These are phyloP conservation scores for Cicer arietinum DNA, from an alignment of 306 rosid species.

Conservation along the genomic window DNA sequence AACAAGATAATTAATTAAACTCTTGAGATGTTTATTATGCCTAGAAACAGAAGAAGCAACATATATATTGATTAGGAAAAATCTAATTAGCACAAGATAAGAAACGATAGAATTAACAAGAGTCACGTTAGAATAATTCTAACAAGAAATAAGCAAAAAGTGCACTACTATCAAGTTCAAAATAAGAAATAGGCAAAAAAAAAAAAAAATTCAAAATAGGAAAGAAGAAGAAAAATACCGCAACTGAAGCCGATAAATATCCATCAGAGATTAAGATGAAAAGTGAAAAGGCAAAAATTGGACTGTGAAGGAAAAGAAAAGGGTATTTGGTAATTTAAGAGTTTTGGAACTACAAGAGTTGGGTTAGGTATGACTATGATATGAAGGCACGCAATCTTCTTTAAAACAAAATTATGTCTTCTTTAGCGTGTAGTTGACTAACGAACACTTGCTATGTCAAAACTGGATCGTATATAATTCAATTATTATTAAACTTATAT, in stretches of 20 bases:
- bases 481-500: too few relatives aligned
- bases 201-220: background rate
- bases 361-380: too few relatives aligned
- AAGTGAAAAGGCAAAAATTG: too few relatives aligned
- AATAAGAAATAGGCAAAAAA: too few relatives aligned
- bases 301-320: background rate
- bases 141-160: background rate
- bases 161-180: too few relatives aligned
- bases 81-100: slow-evolving; percentile 13
- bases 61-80: slow-evolving; percentile 3
- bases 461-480: too few relatives aligned
- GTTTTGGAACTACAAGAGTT: background rate
- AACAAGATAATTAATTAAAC: slow-evolving; percentile 17
- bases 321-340: too few relatives aligned
- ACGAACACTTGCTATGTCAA: too few relatives aligned
- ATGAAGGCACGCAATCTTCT: too few relatives aligned
- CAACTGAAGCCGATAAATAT: background rate
- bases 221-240: background rate
- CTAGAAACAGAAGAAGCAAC: slow-evolving; percentile 26
- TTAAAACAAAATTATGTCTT: too few relatives aligned
- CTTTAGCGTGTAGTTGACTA: too few relatives aligned
- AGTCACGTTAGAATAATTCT: slow-evolving; percentile 13
- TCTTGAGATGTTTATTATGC: slow-evolving; percentile 26
- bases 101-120: slow-evolving; percentile 26
- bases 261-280: background rate